Evolutionary conservation across 1,139 yeast genomes (phyloP).

Genomic region (Fermentozyma sake): DNA sequence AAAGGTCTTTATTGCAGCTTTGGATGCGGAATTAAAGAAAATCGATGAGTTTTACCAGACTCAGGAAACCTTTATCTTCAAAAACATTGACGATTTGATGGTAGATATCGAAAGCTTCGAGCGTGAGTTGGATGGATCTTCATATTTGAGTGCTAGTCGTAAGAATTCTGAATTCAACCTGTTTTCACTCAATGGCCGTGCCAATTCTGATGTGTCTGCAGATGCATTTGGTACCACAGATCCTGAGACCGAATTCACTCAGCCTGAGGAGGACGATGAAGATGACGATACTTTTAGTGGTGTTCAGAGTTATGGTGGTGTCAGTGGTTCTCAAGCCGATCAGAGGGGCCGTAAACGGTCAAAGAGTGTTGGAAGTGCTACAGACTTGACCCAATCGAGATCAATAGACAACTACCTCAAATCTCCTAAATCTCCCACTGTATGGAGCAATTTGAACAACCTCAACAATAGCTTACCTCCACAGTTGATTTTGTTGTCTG

Average conservation of each 20-base stretch:
- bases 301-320: constrained; percentile 6
- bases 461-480: constrained; percentile 28
- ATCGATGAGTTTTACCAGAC: constrained; percentile 56
- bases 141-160: too few species aligned
- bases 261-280: constrained; percentile 26
- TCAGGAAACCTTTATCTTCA: constrained; percentile 47
- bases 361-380: constrained; percentile 3
- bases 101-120: constrained; percentile 48
- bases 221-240: constrained; percentile 18
- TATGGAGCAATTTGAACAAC: constrained; percentile 29
- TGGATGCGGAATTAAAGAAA: constrained; percentile 52
- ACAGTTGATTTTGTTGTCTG: constrained; percentile 36
- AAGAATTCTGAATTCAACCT: constrained; percentile 7
- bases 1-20: constrained; percentile 46
- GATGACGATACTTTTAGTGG: constrained; percentile 22
- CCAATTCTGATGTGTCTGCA: constrained; percentile 13
- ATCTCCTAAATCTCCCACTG: constrained; percentile 33
- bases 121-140: constrained; percentile 18
- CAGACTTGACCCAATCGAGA: constrained; percentile 19
- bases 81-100: constrained; percentile 47
- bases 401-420: constrained; percentile 38
- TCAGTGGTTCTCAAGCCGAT: not conserved
- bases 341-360: not conserved
- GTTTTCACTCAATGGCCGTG: constrained; percentile 10
- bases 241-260: constrained; percentile 30